Evolutionary conservation across 2,329 filamentous ascomycete species (phyloP).

Genomic region (Diaporthe helianthi): DNA sequence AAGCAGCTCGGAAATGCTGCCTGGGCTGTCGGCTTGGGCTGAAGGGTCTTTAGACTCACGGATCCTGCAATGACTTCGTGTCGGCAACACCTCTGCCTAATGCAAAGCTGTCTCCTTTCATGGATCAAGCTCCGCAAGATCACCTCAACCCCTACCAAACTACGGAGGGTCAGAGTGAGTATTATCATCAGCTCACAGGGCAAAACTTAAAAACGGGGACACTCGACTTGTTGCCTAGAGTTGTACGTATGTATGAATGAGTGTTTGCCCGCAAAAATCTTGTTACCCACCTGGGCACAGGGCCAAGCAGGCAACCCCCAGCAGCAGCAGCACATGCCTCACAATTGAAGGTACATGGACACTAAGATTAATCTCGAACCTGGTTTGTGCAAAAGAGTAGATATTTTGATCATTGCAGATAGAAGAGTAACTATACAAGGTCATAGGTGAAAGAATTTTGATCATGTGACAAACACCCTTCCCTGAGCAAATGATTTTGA

Average conservation of each 20-base stretch:
- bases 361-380: neutral
- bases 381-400: neutral
- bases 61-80: neutral
- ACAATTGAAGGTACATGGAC: neutral
- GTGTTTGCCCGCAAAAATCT: neutral
- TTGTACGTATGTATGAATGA: neutral
- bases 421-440: neutral
- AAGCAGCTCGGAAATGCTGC: slow-evolving; percentile 64
- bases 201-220: neutral
- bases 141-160: neutral
- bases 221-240: neutral
- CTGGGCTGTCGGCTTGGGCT: slow-evolving; percentile 44
- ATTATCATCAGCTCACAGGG: neutral
- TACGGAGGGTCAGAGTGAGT: neutral
- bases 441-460: neutral
- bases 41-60: neutral
- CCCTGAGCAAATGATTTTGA: neutral
- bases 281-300: no score
- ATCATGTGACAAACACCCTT: neutral
- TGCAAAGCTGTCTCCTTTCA: neutral
- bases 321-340: neutral
- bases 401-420: neutral
- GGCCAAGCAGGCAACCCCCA: no score
- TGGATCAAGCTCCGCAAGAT: no score
- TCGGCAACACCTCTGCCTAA: neutral